These are phyloP conservation scores for Phycomyces blakesleeanus DNA, from an alignment of 192 early-diverging fungal genomes.

Conservation along the genomic window DNA sequence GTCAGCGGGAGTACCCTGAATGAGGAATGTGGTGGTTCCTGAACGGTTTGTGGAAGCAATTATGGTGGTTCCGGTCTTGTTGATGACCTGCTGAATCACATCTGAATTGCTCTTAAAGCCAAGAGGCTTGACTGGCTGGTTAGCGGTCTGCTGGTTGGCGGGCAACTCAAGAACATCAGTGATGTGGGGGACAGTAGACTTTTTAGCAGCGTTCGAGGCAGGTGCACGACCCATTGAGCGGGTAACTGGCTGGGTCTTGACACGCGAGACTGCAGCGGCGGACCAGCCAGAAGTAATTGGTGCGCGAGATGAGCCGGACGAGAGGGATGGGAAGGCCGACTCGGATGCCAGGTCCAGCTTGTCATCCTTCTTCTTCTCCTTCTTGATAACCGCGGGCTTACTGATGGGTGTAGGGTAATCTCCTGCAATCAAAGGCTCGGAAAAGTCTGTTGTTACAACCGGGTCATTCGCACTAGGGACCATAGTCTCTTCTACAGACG, in stretches of 20 bases:
- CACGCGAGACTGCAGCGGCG: slow-evolving; percentile 37
- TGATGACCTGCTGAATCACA: slow-evolving; percentile 56
- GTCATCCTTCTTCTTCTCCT: slow-evolving; percentile 13
- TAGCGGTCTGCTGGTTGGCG: slow-evolving; percentile 41
- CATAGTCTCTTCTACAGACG: slow-evolving; percentile 17
- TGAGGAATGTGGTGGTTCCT: slow-evolving; percentile 74
- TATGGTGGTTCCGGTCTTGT: slow-evolving; percentile 71
- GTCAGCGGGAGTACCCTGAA: slow-evolving; percentile 76
- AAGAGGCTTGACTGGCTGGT: slow-evolving; percentile 36
- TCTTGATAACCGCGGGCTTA: slow-evolving; percentile 11
- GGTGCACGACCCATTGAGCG: slow-evolving; percentile 34
- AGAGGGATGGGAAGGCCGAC: slow-evolving; percentile 76
- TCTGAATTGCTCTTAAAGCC: slow-evolving; percentile 48
- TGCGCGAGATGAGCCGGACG: slow-evolving; percentile 42
- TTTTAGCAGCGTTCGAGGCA: slow-evolving; percentile 31
- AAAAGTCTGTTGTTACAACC: slow-evolving; percentile 21
- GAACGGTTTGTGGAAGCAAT: slow-evolving; percentile 76
- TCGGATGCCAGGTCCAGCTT: slow-evolving; percentile 56
- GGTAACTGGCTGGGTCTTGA: slow-evolving; percentile 30
- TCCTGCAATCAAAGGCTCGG: slow-evolving; percentile 27
- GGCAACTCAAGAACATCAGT: slow-evolving; percentile 60
- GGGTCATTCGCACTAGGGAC: slow-evolving; percentile 30
- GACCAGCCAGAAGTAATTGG: slow-evolving; percentile 37
- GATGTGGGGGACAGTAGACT: slow-evolving; percentile 40
- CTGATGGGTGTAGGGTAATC: slow-evolving; percentile 28